A percentile compares a stretch with the other conserved stretches of the same genome.
Evolutionary conservation across 2,329 filamentous ascomycete species (phyloP).

Genomic region (Sordariomycetes sp.): DNA sequence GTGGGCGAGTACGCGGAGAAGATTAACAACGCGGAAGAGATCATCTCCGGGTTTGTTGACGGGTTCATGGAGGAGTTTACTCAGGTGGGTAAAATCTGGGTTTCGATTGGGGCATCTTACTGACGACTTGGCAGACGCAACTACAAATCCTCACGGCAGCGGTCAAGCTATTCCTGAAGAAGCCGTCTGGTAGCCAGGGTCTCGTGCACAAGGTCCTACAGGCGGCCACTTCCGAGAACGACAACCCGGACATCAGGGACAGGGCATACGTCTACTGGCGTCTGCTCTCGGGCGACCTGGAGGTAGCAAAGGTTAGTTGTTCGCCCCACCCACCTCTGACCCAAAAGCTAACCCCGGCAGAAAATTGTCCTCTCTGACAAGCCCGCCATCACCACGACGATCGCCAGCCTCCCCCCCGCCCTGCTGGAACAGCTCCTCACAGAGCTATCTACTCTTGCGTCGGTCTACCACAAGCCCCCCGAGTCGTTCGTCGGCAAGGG

Average conservation of each 20-base stretch:
- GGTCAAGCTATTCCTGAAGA: conserved; percentile 95
- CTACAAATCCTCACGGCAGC: conserved; percentile 94
- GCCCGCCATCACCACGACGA: conserved; percentile 87
- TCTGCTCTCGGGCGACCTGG: conserved; percentile 80
- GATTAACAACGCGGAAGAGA: conserved; percentile 97
- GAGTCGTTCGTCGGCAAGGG: conserved; percentile 97
- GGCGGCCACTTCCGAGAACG: conserved; percentile 83
- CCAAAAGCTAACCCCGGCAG: conserved; percentile 20
- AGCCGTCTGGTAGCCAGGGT: conserved; percentile 81
- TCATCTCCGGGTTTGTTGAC: conserved; percentile 83
- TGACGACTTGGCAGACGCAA: conserved; percentile 57
- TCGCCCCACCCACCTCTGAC: neutral
- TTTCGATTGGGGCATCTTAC: conserved; percentile 2
- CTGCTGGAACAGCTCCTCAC: conserved; percentile 83
- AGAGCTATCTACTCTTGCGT: conserved; percentile 89
- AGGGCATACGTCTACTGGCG: conserved; percentile 98
- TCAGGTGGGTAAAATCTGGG: conserved; percentile 46
- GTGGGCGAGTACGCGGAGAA: conserved; percentile 99
- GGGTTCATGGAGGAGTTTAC: conserved; percentile 94
- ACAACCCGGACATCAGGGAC: conserved; percentile 95
- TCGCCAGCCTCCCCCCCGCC: conserved; percentile 73
- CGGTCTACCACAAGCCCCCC: conserved; percentile 96
- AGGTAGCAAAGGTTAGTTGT: conserved; percentile 66
- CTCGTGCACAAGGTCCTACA: conserved; percentile 93
- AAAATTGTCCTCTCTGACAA: conserved; percentile 89